Conservation (phyloP, 1,284 basidiomycete genomes). For the Mixia osmundae region DNA sequence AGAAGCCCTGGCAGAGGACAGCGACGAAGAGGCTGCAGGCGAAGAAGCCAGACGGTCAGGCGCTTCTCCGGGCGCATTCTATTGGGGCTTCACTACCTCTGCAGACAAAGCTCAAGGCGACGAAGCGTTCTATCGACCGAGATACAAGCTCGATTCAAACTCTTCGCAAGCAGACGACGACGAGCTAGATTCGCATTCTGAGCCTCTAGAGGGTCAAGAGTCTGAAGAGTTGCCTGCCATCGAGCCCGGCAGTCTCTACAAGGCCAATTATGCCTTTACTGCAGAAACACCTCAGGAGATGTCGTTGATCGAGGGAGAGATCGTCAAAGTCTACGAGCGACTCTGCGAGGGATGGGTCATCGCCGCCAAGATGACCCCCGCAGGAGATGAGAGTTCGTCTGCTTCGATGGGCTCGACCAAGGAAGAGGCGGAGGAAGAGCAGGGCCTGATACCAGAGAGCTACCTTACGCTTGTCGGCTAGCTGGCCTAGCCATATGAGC, state of each 20-base stretch:
- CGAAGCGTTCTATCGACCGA: neutral
- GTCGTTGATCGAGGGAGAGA: conserved; percentile 6
- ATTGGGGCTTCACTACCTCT: conserved; percentile 6
- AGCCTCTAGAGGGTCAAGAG: neutral
- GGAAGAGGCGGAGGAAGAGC: conserved; percentile 2
- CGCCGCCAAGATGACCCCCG: conserved; percentile 3
- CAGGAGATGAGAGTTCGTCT: too few species aligned
- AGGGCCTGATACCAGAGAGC: conserved; percentile 7
- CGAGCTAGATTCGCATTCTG: neutral
- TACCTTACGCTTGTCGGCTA: conserved; percentile 4
- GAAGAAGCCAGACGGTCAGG: neutral
- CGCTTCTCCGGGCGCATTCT: neutral
- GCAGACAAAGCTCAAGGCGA: neutral
- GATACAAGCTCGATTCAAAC: neutral
- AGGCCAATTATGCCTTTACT: conserved; percentile 5
- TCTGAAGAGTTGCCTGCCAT: conserved; percentile 1
- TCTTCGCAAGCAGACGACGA: conserved; percentile 1
- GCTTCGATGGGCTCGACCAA: neutral
- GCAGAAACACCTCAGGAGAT: conserved; percentile 6
- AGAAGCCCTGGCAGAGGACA: conserved; percentile 1
- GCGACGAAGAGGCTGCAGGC: neutral
- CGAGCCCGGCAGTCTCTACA: conserved; percentile 5
- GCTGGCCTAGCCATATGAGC: too few species aligned
- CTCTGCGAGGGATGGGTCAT: conserved; percentile 9
- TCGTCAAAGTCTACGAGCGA: neutral